Evolutionary conservation across 768 basidiomycete genomes (phyloP).

Genomic region (Suillus hirtellus): DNA sequence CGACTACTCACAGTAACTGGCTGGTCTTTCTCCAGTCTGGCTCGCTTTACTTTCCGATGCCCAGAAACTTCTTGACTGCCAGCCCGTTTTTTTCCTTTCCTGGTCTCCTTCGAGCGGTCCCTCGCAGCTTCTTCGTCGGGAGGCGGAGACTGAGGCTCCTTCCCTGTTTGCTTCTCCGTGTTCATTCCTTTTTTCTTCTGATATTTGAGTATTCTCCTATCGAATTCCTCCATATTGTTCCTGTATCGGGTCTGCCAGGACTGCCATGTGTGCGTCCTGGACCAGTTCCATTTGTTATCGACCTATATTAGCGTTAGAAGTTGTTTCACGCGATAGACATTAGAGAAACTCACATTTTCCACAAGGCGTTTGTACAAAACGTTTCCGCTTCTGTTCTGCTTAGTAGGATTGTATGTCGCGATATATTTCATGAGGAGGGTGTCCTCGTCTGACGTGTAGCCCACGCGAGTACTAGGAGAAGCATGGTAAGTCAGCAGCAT

Average conservation of each 20-base stretch:
- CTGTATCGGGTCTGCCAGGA: conserved; percentile 67
- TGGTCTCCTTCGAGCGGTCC: not conserved
- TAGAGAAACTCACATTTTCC: conserved; percentile 41
- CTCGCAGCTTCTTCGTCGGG: not conserved
- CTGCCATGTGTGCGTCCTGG: conserved; percentile 51
- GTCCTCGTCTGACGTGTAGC: conserved; percentile 44
- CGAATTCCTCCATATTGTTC: conserved; percentile 43
- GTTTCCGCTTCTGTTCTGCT: conserved; percentile 46
- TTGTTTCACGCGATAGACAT: not conserved
- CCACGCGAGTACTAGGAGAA: conserved; percentile 20
- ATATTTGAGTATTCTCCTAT: conserved; percentile 42
- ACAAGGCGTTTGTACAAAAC: conserved; percentile 43
- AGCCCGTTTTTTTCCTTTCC: not conserved
- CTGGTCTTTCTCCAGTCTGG: not conserved
- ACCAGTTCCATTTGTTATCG: conserved; percentile 50
- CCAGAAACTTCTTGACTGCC: not conserved
- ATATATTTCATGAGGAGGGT: conserved; percentile 45
- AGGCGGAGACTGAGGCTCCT: not conserved
- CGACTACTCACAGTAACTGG: not conserved
- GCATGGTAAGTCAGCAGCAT: not conserved
- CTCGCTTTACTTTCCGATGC: conserved; percentile 5
- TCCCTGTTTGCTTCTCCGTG: not conserved
- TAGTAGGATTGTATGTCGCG: conserved; percentile 45
- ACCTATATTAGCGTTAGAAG: conserved; percentile 30
- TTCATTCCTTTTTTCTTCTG: conserved; percentile 33